Conservation (phyloP, 2,329 filamentous ascomycete species). For the Malbranchea cinnamomea region DNA sequence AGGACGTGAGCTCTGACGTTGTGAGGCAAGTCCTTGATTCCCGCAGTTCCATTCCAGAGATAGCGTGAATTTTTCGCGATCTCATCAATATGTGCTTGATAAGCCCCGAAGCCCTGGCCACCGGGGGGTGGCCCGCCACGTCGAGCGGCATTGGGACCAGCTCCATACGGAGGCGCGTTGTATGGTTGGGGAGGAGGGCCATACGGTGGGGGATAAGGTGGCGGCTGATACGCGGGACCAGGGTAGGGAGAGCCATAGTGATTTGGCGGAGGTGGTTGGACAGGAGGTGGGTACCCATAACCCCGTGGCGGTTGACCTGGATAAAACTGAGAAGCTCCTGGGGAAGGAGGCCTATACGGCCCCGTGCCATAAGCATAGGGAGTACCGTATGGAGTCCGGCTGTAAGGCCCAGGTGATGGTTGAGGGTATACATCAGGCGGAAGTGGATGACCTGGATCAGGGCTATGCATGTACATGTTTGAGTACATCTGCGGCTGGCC, state of each 20-base stretch:
- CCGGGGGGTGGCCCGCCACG: conserved; percentile 8
- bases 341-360: conserved; percentile 19
- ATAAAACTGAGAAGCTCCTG: conserved; percentile 13
- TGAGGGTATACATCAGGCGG: conserved; percentile 10
- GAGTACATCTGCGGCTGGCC: conserved; percentile 9
- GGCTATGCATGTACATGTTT: conserved; percentile 9
- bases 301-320: conserved; percentile 10
- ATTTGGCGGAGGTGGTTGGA: conserved; percentile 10
- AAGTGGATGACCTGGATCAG: conserved; percentile 9
- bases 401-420: conserved; percentile 17
- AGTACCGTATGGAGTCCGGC: conserved; percentile 17
- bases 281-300: conserved; percentile 12
- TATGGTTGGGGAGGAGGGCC: conserved; percentile 11
- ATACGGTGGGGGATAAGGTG: conserved; percentile 14
- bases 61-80: conserved; percentile 42
- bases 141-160: conserved; percentile 4
- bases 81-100: conserved; percentile 36
- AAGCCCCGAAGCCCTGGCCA: conserved; percentile 27
- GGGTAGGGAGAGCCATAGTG: conserved; percentile 14
- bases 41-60: conserved; percentile 47
- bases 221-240: conserved; percentile 10
- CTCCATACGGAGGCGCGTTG: conserved; percentile 7
- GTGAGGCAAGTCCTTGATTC: conserved; percentile 46
- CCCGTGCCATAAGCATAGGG: conserved; percentile 18
- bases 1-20: conserved; percentile 49